Base-by-base conservation (phyloP, 2,329 filamentous ascomycete species). In the Calonectria pteridis region DNA sequence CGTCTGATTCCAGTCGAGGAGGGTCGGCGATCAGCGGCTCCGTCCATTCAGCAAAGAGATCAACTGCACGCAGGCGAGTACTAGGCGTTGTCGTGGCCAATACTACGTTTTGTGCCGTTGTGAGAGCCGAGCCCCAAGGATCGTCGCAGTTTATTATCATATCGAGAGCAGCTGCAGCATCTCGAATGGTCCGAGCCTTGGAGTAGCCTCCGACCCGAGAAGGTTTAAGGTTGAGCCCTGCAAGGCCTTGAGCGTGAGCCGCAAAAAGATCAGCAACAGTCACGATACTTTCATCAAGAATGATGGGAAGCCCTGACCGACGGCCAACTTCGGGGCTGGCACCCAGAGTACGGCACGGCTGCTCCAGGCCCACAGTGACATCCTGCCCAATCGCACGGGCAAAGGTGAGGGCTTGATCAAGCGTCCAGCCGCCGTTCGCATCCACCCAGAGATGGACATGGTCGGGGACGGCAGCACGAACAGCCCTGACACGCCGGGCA, bases 11-110 rank as follows among this genome's bases (percentile, higher is more conserved):
- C 43, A 67, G 6, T 26, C 64, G 64, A 7, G 64, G 63, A 33
- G 67, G 23, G 49, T 72, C 69, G 23, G 69, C 53, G 29, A 72
- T 67, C 31, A 69, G 43, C 6, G 71, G 71, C 13, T 69, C 40
- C n/a, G 71, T 73, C 71, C 71, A 73, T 33, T 69, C 71, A 10
- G 49, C 31, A 58, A 69, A 73, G 7, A 69, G 29, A 49, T 73
- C 71, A 23, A 73, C 66, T 0, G 66, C 71, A 9, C 71, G 49
- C 23, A 73, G 20, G 6, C 46, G 40, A 20, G 43, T 18, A 9
- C 26, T 28, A 2, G 55, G 65, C 10, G 65, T 73, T 6, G 71
- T 55, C 1, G 58, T 43, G 11, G 66, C 71, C 28, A 73, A 4
- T 35, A 55, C 43, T 10, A 73, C 6, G 26, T 73, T 73, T 58